phyloP scores from a whole-genome alignment of 805 yeast genomes.

The Candida hispaniensis region DNA sequence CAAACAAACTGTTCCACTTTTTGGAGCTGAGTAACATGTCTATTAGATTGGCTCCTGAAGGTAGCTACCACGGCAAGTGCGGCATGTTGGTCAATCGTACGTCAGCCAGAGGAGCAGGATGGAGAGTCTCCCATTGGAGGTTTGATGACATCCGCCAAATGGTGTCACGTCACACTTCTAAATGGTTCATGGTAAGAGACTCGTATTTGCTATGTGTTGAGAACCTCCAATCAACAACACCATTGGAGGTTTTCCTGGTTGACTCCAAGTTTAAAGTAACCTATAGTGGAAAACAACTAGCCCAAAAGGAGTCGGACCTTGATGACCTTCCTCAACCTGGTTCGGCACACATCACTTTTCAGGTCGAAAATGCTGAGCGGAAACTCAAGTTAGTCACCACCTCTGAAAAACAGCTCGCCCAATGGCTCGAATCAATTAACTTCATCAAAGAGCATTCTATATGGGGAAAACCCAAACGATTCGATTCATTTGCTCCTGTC shows the following conservation, averaged over 20 bases:
- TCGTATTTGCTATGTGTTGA: conserved; percentile 80
- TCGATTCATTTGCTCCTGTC: conserved; percentile 87
- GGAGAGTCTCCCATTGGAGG: conserved; percentile 87
- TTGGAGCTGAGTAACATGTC: conserved; percentile 86
- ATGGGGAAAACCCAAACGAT: conserved; percentile 70
- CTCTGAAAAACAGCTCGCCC: conserved; percentile 64
- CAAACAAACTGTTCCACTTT: conserved; percentile 73
- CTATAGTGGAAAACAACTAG: conserved; percentile 17
- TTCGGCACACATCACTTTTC: conserved; percentile 21
- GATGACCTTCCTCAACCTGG: conserved; percentile 9
- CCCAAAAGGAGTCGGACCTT: conserved; percentile 11
- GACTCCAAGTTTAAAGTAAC: conserved; percentile 57
- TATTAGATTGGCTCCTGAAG: conserved; percentile 69
- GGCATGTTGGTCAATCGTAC: conserved; percentile 75
- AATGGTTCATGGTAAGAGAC: conserved; percentile 83
- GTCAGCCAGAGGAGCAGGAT: conserved; percentile 80
- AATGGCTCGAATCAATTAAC: conserved; percentile 70
- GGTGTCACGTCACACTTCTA: conserved; percentile 82
- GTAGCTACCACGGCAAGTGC: conserved; percentile 76
- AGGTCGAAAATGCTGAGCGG: conserved; percentile 33
- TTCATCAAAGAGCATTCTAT: conserved; percentile 55
- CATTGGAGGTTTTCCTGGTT: conserved; percentile 84
- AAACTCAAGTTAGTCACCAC: conserved; percentile 45
- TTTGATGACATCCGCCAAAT: conserved; percentile 71
- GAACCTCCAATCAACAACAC: conserved; percentile 74